phyloP scores from a whole-genome alignment of 495 filamentous ascomycete genomes.

The Thermothielavioides terrestris region DNA sequence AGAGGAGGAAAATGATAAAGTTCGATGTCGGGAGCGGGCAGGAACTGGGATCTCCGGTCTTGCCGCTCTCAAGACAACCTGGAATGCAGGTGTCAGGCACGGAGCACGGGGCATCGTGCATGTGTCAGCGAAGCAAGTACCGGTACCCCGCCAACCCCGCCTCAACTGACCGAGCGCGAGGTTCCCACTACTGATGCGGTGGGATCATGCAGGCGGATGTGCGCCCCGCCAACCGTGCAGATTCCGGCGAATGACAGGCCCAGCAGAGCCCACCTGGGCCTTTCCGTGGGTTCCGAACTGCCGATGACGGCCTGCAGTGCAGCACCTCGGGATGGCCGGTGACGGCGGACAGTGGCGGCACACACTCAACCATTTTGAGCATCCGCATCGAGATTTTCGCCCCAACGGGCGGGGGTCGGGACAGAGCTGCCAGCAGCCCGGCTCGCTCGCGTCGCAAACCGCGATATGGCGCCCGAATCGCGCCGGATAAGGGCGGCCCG shows the following conservation, averaged over 20 bases:
- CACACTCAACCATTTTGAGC: slow-evolving; percentile 1
- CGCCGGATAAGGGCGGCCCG: slow-evolving; percentile 15
- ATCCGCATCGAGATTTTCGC: not conserved
- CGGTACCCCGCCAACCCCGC: not conserved
- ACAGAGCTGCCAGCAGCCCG: not conserved
- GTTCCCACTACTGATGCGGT: too few relatives aligned
- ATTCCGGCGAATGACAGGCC: not conserved
- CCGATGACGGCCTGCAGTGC: too few relatives aligned
- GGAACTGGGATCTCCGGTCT: not conserved
- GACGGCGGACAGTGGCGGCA: too few relatives aligned
- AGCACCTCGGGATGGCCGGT: too few relatives aligned
- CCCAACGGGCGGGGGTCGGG: slow-evolving; percentile 1
- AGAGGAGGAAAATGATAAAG: not conserved
- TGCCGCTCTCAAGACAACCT: not conserved
- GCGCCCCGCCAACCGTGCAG: too few relatives aligned
- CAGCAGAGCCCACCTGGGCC: not conserved
- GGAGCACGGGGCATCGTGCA: not conserved
- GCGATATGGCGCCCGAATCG: slow-evolving; percentile 7
- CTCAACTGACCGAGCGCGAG: not conserved
- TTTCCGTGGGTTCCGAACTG: not conserved
- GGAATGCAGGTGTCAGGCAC: not conserved
- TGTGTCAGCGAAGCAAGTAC: not conserved
- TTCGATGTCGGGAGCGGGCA: not conserved
- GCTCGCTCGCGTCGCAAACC: not conserved
- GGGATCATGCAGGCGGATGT: too few relatives aligned